Conservation (phyloP, 345 rosid species). For the Hibiscus tridactylites region DNA sequence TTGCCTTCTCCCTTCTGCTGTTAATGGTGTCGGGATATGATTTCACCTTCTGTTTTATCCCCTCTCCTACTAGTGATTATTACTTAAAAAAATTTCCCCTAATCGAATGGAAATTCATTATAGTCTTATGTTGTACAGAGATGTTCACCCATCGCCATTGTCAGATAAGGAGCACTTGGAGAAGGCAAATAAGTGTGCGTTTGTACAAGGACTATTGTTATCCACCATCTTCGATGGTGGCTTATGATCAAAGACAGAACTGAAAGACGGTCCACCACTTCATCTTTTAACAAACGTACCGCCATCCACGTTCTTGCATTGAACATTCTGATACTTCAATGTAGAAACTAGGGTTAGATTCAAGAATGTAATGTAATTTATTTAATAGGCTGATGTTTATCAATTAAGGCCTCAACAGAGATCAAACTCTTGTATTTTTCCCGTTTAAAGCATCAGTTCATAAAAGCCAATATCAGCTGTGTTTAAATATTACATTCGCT, state of each 20-base stretch:
- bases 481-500: not conserved
- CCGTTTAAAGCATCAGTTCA: not conserved
- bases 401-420: not conserved
- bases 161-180: slow-evolving; percentile 49
- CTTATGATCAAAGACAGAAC: slow-evolving; percentile 20
- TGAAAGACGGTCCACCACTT: not conserved
- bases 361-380: not conserved
- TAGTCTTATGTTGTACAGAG: slow-evolving; percentile 21
- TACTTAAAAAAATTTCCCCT: not conserved
- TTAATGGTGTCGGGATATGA: not conserved
- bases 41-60: not conserved
- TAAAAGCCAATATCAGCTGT: not conserved
- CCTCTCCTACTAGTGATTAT: not conserved
- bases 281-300: not conserved
- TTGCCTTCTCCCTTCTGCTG: not conserved
- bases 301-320: not conserved
- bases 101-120: not conserved
- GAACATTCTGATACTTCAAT: not conserved
- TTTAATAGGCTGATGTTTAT: not conserved
- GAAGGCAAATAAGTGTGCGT: slow-evolving; percentile 53
- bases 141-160: slow-evolving; percentile 20
- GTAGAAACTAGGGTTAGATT: not conserved
- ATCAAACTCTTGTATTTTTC: not conserved
- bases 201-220: slow-evolving; percentile 53
- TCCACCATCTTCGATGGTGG: slow-evolving; percentile 48